phyloP scores from a whole-genome alignment of 2,329 filamentous ascomycete species.

The Pseudogymnoascus verrucosus region DNA sequence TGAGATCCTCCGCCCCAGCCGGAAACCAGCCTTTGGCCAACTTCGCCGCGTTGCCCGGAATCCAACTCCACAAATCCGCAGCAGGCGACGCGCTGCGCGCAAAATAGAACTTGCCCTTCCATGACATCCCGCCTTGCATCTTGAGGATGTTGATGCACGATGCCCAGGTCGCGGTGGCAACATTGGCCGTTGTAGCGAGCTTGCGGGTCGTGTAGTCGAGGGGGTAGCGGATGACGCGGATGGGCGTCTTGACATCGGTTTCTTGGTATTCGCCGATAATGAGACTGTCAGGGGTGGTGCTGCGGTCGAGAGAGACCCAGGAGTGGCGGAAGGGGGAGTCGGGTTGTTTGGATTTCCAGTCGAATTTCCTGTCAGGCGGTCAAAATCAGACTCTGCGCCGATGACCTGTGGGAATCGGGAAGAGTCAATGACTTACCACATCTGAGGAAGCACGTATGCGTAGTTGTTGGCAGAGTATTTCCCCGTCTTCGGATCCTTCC shows the following conservation, averaged over 20 bases:
- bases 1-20: constrained; percentile 28
- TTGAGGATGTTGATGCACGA: constrained; percentile 28
- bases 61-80: constrained; percentile 30
- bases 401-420: background rate
- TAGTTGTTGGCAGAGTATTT: constrained; percentile 28
- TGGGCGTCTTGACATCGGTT: constrained; percentile 18
- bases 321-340: constrained; percentile 28
- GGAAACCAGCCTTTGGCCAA: constrained; percentile 21
- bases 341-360: constrained; percentile 12
- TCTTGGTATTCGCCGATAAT: constrained; percentile 30
- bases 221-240: constrained; percentile 27
- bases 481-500: constrained; percentile 22
- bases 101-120: constrained; percentile 28
- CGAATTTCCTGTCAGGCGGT: constrained; percentile 4
- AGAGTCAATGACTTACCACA: constrained; percentile 21
- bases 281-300: constrained; percentile 25
- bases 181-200: constrained; percentile 18
- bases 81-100: constrained; percentile 23
- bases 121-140: constrained; percentile 30
- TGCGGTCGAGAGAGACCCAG: constrained; percentile 31
- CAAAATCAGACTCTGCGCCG: background rate
- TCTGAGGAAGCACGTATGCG: constrained; percentile 30
- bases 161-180: constrained; percentile 24
- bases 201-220: constrained; percentile 25
- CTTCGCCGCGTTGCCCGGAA: constrained; percentile 22